Conservation (phyloP, 345 rosid genomes). For the Arabis alpina region DNA sequence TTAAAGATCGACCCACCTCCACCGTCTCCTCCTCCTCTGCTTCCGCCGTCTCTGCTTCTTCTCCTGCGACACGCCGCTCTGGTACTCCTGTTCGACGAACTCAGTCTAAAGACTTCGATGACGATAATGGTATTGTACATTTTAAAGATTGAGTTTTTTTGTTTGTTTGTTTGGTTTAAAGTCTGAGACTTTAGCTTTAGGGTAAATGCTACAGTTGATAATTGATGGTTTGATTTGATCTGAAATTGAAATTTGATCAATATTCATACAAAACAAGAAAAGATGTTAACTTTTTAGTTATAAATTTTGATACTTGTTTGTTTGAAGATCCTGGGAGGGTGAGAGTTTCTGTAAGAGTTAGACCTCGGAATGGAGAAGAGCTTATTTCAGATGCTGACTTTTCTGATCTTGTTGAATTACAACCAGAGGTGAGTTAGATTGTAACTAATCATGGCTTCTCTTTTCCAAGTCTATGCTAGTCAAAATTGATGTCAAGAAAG, state of each 20-base stretch:
- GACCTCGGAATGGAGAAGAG: slow-evolving; percentile 80
- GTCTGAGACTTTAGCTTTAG: slow-evolving; percentile 9
- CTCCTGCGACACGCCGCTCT: slow-evolving; percentile 58
- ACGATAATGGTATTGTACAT: slow-evolving; percentile 54
- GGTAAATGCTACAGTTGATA: slow-evolving; percentile 23
- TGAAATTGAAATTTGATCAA: background rate
- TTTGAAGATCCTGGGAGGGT: slow-evolving; percentile 81
- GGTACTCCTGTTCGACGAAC: slow-evolving; percentile 61
- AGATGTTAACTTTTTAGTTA: background rate
- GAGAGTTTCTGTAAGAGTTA: slow-evolving; percentile 82
- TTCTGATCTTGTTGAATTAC: slow-evolving; percentile 82
- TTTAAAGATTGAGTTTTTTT: background rate
- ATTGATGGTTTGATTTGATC: background rate
- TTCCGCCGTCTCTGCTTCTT: slow-evolving; percentile 42
- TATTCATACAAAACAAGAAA: no score
- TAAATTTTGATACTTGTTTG: background rate
- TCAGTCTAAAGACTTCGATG: slow-evolving; percentile 48
- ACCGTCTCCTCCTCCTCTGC: slow-evolving; percentile 31
- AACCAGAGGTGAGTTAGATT: slow-evolving; percentile 68
- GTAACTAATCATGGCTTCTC: background rate
- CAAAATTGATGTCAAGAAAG: background rate
- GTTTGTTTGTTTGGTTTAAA: background rate
- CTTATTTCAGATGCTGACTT: slow-evolving; percentile 79
- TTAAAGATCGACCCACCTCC: slow-evolving; percentile 50
- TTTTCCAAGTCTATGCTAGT: background rate